A percentile compares a stretch with the other conserved stretches of the same genome.
phyloP scores from a whole-genome alignment of 2,329 filamentous ascomycete genomes.

The Byssochlamys sp. region DNA sequence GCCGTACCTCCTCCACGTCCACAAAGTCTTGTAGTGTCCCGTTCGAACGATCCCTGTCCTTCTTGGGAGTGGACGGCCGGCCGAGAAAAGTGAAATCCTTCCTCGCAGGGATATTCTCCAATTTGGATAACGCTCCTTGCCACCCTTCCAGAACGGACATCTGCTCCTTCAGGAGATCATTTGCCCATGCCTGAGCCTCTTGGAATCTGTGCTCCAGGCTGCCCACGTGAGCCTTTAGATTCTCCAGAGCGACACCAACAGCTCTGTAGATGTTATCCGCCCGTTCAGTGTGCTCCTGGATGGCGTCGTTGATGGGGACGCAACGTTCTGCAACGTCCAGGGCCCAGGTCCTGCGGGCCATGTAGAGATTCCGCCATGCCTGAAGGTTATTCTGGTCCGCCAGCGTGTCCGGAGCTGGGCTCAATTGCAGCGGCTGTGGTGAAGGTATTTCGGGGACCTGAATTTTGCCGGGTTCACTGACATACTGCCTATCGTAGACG shows the following conservation, averaged over 20 bases:
- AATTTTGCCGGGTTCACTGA: conserved; percentile 36
- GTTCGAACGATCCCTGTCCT: conserved; percentile 36
- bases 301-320: conserved; percentile 51
- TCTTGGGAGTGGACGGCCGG: conserved; percentile 32
- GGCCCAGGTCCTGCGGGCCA: conserved; percentile 71
- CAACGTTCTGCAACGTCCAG: conserved; percentile 60
- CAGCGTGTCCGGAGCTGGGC: conserved; percentile 66
- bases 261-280: conserved; percentile 57
- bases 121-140: conserved; percentile 26
- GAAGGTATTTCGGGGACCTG: conserved; percentile 46
- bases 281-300: conserved; percentile 44
- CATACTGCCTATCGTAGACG: conserved; percentile 76
- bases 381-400: conserved; percentile 67
- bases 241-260: conserved; percentile 74
- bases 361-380: conserved; percentile 83
- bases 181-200: conserved; percentile 38
- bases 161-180: conserved; percentile 36
- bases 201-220: conserved; percentile 37
- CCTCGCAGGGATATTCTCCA: conserved; percentile 34
- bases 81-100: conserved; percentile 35
- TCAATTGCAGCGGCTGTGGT: conserved; percentile 51
- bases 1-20: conserved; percentile 61
- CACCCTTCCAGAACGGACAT: conserved; percentile 35
- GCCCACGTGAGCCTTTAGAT: conserved; percentile 45
- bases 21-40: conserved; percentile 66